Evolutionary conservation across 2,329 filamentous ascomycete genomes (phyloP).

Genomic region (Aspergillus uvarum): DNA sequence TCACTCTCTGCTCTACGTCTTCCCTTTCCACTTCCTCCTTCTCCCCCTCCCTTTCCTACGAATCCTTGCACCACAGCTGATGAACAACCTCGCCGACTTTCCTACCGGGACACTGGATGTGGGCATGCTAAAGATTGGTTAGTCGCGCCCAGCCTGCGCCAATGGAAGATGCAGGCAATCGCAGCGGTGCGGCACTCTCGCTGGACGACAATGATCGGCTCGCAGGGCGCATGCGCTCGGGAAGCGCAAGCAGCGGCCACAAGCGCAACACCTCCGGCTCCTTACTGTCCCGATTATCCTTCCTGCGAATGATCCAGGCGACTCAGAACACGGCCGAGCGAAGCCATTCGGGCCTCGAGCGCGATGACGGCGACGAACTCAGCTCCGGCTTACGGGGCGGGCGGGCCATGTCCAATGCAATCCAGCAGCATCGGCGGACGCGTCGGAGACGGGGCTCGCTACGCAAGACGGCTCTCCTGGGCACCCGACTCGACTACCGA

Average conservation of each 20-base stretch:
- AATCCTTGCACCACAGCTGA: not conserved
- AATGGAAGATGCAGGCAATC: slow-evolving; percentile 39
- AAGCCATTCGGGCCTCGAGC: slow-evolving; percentile 25
- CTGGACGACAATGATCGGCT: slow-evolving; percentile 24
- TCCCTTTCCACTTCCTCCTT: not conserved
- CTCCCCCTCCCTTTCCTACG: not conserved
- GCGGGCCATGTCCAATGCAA: slow-evolving; percentile 50
- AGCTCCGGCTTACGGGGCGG: slow-evolving; percentile 41
- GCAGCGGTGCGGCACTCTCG: slow-evolving; percentile 28
- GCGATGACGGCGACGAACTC: slow-evolving; percentile 28
- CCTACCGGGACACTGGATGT: slow-evolving; percentile 19
- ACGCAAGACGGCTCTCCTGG: slow-evolving; percentile 80
- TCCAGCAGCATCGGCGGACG: slow-evolving; percentile 53
- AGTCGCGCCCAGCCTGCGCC: slow-evolving; percentile 25
- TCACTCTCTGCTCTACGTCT: too few species aligned
- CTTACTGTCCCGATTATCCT: slow-evolving; percentile 68
- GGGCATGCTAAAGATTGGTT: slow-evolving; percentile 23
- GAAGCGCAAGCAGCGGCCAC: slow-evolving; percentile 42
- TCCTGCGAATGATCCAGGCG: slow-evolving; percentile 56
- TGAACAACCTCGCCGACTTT: slow-evolving; percentile 4
- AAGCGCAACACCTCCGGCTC: slow-evolving; percentile 61
- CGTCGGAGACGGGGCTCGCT: slow-evolving; percentile 79
- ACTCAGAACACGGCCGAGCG: slow-evolving; percentile 37
- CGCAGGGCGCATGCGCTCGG: slow-evolving; percentile 32
- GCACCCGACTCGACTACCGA: slow-evolving; percentile 48